These are phyloP conservation scores for Rhizophagus prolifer DNA, from an alignment of 192 early-diverging fungal genomes.

Conservation along the genomic window DNA sequence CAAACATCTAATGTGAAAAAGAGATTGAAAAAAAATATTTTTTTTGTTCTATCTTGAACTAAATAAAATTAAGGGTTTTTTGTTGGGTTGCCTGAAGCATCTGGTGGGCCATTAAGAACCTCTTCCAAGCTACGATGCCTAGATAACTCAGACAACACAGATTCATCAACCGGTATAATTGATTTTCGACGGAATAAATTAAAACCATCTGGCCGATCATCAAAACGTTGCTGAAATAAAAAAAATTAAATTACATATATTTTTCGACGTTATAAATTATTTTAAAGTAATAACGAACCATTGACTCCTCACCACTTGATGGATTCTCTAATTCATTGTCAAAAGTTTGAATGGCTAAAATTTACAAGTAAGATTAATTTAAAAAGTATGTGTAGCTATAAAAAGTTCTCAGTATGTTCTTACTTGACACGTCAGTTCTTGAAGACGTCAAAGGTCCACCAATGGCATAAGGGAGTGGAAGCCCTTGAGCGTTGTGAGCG, in stretches of 20 bases:
- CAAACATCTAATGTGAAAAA: background rate
- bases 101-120: slow-evolving; percentile 37
- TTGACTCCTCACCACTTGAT: slow-evolving; percentile 11
- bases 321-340: background rate
- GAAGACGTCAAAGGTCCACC: slow-evolving; percentile 11
- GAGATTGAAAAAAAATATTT: background rate
- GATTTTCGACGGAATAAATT: slow-evolving; percentile 62
- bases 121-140: slow-evolving; percentile 61
- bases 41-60: background rate
- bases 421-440: slow-evolving; percentile 15
- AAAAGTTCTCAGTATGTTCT: background rate
- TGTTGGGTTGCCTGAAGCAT: slow-evolving; percentile 5
- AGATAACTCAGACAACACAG: slow-evolving; percentile 54
- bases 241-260: background rate
- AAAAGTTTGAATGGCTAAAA: background rate
- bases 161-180: slow-evolving; percentile 66
- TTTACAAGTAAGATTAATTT: background rate
- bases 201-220: slow-evolving; percentile 37
- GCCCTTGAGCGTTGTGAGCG: slow-evolving; percentile 37
- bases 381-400: background rate
- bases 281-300: slow-evolving; percentile 12
- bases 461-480: slow-evolving; percentile 24
- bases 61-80: slow-evolving; percentile 16
- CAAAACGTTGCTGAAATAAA: slow-evolving; percentile 47
- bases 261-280: background rate